A percentile compares a stretch with the other conserved stretches of the same genome.
Conservation (phyloP, 495 filamentous ascomycete genomes). For the Podospora anserina region DNA sequence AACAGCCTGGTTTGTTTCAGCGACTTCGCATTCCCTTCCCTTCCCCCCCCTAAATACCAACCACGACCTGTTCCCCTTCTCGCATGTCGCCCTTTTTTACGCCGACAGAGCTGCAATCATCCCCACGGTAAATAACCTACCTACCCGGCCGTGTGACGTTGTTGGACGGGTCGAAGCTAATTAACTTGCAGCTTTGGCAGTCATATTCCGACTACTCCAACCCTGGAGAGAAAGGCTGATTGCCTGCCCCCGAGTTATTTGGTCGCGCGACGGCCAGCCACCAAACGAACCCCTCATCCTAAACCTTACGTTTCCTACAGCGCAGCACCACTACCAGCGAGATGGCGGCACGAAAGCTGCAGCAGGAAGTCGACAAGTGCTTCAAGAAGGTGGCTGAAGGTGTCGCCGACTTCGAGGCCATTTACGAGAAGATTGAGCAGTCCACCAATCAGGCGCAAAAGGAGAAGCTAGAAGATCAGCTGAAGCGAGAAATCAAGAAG, state of each 20-base stretch:
- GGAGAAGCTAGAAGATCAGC: constrained; percentile 93
- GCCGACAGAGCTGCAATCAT: not conserved
- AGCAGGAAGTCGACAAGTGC: constrained; percentile 96
- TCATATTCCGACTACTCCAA: not conserved
- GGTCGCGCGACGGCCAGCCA: constrained; percentile 10
- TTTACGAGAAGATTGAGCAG: constrained; percentile 93
- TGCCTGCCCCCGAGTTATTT: not conserved
- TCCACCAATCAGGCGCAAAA: constrained; percentile 90
- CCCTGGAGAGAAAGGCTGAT: not conserved
- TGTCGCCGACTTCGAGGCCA: constrained; percentile 84
- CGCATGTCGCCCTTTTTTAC: not conserved
- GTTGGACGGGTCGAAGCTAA: constrained; percentile 5
- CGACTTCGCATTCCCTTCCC: not conserved
- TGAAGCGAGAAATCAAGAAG: constrained; percentile 99
- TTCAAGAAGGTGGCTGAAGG: constrained; percentile 97
- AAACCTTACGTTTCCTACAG: not conserved
- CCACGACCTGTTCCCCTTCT: not conserved
- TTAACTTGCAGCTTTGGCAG: constrained; percentile 3
- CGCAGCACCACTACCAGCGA: constrained; percentile 27
- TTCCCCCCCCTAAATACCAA: constrained; percentile 3
- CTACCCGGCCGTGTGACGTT: constrained; percentile 2
- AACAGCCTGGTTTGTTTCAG: constrained; percentile 13
- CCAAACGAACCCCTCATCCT: constrained; percentile 2
- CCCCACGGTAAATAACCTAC: not conserved
- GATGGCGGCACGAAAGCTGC: constrained; percentile 93